Conservation (phyloP, 1,284 basidiomycete genomes). For the Jaminaea rosea region DNA sequence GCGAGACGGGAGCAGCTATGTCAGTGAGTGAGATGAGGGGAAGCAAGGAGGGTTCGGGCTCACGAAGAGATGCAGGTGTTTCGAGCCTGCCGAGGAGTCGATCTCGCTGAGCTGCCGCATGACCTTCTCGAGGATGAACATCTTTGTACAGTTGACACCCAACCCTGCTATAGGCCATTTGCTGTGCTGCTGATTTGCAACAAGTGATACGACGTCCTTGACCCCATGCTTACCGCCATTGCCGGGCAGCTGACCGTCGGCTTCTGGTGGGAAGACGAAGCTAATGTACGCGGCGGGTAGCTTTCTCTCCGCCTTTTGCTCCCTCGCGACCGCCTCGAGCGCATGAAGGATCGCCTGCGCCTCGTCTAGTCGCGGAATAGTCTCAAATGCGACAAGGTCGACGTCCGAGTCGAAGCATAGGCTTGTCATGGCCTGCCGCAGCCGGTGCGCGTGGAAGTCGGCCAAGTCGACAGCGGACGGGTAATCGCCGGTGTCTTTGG, state of each 20-base stretch:
- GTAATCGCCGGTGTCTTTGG: constrained; percentile 31
- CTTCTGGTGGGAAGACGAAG: constrained; percentile 20
- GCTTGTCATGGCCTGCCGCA: constrained; percentile 18
- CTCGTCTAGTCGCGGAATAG: constrained; percentile 34
- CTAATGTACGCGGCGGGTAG: constrained; percentile 21
- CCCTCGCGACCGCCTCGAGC: constrained; percentile 14
- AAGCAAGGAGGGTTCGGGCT: not conserved
- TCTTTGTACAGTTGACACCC: constrained; percentile 42
- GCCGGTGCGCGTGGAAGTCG: constrained; percentile 21
- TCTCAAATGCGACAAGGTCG: constrained; percentile 35
- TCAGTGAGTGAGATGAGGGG: not conserved
- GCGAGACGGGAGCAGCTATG: no score
- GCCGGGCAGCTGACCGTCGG: no score
- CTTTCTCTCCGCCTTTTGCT: constrained; percentile 10
- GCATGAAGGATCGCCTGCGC: constrained; percentile 27
- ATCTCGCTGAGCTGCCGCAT: constrained; percentile 18
- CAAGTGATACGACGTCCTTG: no score
- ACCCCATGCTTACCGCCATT: no score
- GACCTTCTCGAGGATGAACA: constrained; percentile 18
- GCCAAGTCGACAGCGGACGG: constrained; percentile 20
- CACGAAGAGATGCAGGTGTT: constrained; percentile 27
- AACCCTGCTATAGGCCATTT: constrained; percentile 11
- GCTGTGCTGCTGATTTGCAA: no score
- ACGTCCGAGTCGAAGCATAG: constrained; percentile 16
- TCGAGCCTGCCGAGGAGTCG: constrained; percentile 15